phyloP scores from a whole-genome alignment of 2,329 filamentous ascomycete species.

The Zalaria obscura region DNA sequence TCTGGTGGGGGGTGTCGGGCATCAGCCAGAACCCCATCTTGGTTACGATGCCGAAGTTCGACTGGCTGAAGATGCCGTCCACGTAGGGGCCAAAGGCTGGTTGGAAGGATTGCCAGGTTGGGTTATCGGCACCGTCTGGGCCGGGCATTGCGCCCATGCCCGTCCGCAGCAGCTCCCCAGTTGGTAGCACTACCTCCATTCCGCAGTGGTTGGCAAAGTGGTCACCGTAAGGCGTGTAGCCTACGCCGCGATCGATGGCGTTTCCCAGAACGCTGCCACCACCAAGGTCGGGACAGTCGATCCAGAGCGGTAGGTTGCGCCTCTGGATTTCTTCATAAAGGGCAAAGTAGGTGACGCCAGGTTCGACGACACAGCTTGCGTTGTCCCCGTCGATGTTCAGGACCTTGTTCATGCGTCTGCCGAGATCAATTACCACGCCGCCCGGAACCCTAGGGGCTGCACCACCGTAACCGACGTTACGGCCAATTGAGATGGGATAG shows the following conservation, averaged over 20 bases:
- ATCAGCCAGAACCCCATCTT: constrained; percentile 35
- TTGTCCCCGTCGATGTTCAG: constrained; percentile 36
- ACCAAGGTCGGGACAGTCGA: constrained; percentile 23
- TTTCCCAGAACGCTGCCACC: constrained; percentile 22
- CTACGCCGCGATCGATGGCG: constrained; percentile 19
- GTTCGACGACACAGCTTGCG: constrained; percentile 38
- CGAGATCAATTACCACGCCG: constrained; percentile 32
- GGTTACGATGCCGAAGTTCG: constrained; percentile 37
- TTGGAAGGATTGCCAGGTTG: constrained; percentile 15
- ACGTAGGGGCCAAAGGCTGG: constrained; percentile 21
- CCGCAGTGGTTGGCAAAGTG: constrained; percentile 28
- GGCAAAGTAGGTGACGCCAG: constrained; percentile 39
- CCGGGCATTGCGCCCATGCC: constrained; percentile 30
- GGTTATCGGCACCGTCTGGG: constrained; percentile 16
- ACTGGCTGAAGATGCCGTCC: constrained; percentile 36
- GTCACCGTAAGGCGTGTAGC: constrained; percentile 19
- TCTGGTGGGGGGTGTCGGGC: constrained; percentile 35
- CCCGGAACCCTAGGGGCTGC: constrained; percentile 32
- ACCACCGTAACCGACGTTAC: constrained; percentile 37
- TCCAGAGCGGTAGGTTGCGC: constrained; percentile 27
- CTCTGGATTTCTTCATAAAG: constrained; percentile 34
- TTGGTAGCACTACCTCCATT: constrained; percentile 32
- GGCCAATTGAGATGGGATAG: constrained; percentile 22
- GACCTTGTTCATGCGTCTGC: constrained; percentile 38
- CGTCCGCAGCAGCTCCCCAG: constrained; percentile 29